Percentiles rank a stretch among this genome's conserved stretches.
Evolutionary conservation across 495 filamentous ascomycete species (phyloP).

Genomic region (Penicillium soppii): DNA sequence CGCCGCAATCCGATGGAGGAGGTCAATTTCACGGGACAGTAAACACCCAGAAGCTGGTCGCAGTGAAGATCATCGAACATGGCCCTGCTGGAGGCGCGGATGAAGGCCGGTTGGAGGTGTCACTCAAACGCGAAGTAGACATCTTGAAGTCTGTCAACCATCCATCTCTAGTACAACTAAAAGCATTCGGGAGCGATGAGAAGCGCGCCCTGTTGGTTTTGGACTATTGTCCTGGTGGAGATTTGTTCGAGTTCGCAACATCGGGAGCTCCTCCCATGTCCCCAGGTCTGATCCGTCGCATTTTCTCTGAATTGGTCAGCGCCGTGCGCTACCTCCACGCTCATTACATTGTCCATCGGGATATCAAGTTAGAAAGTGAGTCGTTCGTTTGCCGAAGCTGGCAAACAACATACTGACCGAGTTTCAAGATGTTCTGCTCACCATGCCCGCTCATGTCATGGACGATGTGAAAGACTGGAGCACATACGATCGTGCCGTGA

Average conservation of each 20-base stretch:
- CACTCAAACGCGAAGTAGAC: constrained; percentile 89
- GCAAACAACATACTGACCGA: constrained; percentile 25
- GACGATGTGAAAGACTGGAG: constrained; percentile 58
- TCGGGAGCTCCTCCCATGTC: constrained; percentile 60
- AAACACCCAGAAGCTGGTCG: constrained; percentile 70
- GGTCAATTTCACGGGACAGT: constrained; percentile 43
- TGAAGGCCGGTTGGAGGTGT: constrained; percentile 86
- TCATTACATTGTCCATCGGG: constrained; percentile 86
- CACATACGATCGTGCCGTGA: constrained; percentile 72
- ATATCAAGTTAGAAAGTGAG: constrained; percentile 98
- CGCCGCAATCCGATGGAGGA: constrained; percentile 31
- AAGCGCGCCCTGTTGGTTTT: constrained; percentile 80
- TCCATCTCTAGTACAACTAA: constrained; percentile 85
- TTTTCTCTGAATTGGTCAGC: constrained; percentile 84
- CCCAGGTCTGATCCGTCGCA: constrained; percentile 71
- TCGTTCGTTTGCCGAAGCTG: constrained; percentile 6
- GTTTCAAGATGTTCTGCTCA: constrained; percentile 80
- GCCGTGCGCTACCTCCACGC: constrained; percentile 85
- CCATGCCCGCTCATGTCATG: constrained; percentile 61
- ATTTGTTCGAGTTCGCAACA: constrained; percentile 89
- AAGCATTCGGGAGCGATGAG: constrained; percentile 80
- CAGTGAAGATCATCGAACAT: constrained; percentile 93
- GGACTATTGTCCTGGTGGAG: constrained; percentile 89
- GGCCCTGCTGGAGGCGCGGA: constrained; percentile 88
- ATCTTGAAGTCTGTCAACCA: constrained; percentile 85